Evolutionary conservation across 2,329 filamentous ascomycete species (phyloP), one percentile per base, ranked within the genome.

Genomic region (Aureobasidium sp.): DNA sequence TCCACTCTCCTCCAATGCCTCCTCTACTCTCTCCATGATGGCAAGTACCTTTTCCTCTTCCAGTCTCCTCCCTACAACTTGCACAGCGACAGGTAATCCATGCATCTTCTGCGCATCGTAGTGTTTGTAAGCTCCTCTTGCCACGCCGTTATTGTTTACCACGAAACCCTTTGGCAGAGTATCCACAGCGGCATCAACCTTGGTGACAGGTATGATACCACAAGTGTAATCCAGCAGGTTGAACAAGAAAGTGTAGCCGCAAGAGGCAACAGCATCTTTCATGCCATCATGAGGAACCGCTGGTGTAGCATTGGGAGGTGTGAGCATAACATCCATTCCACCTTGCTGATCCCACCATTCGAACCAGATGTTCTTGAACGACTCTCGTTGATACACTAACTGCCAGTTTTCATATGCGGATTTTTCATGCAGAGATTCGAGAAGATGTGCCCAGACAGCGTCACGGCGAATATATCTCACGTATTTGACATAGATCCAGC

Each of bases 191-290:
- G 86, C 85, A 74, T 97, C 92, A 1, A 98, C 95, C 67, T 94
- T 92, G 0, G 93, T 95, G 1, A 98, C 90, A 0, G 95, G 95
- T 27, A 98, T 74, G 42, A 97, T 89, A 43, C 95, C 95, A 16
- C 88, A 87, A 1, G 92, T 88, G 79, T 98, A 98, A 76, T 98
- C 95, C 56, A 98, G 88, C 73, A 98, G 70, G 73, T 98, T 98
- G 82, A 96, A 98, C 65, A 97, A 80, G 76, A 98, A 97, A 0
- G 95, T 98, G 75, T 98, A 98, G 1, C 94, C 94, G 73, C 95
- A 98, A 70, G 91, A 93, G 68, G 91, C 92, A 51, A 96, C 90
- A 3, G 93, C 93, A 72, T 95, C 90, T 70, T 89, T 88, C 94
- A 97, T 98, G 0, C 90, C 94, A 54, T 90, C 88, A 75, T 97